These are phyloP conservation scores for Graphilbum ipis-grandicollis DNA, from an alignment of 2,329 filamentous ascomycete species.

Conservation along the genomic window DNA sequence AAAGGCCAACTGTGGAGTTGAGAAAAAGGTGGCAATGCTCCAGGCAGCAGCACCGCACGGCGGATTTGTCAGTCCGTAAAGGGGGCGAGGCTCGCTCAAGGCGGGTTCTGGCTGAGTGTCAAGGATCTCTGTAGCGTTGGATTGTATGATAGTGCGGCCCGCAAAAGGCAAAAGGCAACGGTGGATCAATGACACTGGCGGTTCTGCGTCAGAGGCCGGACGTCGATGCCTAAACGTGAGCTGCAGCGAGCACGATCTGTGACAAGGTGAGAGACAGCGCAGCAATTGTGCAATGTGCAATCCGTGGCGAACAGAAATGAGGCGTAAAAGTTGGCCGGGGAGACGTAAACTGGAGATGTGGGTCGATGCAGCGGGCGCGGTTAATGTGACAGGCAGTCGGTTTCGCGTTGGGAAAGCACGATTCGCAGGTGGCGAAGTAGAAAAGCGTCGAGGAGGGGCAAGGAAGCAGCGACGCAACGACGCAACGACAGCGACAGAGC, in stretches of 20 bases:
- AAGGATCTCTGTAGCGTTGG: too few relatives aligned
- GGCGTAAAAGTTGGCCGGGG: neutral
- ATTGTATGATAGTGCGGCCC: neutral
- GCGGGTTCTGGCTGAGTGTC: neutral
- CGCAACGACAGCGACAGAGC: neutral
- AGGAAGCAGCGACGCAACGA: neutral
- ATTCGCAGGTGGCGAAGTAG: too few relatives aligned
- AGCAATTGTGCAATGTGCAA: too few relatives aligned
- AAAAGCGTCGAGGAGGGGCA: neutral
- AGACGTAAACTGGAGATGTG: neutral
- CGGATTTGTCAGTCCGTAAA: constrained; percentile 3
- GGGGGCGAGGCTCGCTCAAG: neutral
- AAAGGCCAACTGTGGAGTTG: neutral
- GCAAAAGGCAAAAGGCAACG: neutral
- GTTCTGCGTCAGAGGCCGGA: too few relatives aligned
- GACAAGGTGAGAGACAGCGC: too few relatives aligned
- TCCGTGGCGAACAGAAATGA: neutral
- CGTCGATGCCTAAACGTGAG: too few relatives aligned
- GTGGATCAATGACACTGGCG: too few relatives aligned
- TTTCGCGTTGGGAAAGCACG: constrained; percentile 5
- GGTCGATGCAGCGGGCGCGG: neutral
- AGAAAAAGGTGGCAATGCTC: constrained; percentile 5
- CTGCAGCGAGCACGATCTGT: too few relatives aligned
- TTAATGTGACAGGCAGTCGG: constrained; percentile 1
- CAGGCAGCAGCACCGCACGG: constrained; percentile 5